A percentile compares a stretch with the other conserved stretches of the same genome.
phyloP scores from a whole-genome alignment of 1,284 basidiomycete genomes.

The Moesziomyces antarcticus region DNA sequence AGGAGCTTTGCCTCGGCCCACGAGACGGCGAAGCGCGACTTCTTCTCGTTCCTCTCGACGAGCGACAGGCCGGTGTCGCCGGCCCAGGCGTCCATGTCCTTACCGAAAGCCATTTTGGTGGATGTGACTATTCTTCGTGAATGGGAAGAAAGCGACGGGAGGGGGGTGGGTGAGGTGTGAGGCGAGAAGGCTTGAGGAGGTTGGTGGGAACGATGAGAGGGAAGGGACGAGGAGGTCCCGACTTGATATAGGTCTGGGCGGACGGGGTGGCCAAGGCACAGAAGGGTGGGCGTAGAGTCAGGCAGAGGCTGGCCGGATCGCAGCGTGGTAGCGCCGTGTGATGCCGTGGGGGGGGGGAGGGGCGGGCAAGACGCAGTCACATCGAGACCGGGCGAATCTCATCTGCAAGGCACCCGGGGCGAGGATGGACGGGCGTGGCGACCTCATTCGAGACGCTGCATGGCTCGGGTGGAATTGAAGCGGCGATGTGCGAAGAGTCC shows the following conservation, averaged over 20 bases:
- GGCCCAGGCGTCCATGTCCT: constrained; percentile 61
- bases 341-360: background rate
- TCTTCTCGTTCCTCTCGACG: constrained; percentile 53
- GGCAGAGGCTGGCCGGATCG: too few relatives aligned
- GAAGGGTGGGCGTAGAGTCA: background rate
- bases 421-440: constrained; percentile 69
- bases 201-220: background rate
- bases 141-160: constrained; percentile 2
- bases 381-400: constrained; percentile 65
- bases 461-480: constrained; percentile 5
- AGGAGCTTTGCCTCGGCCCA: constrained; percentile 63
- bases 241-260: constrained; percentile 25
- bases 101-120: constrained; percentile 57
- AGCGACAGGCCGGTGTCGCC: constrained; percentile 55
- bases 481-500: constrained; percentile 4
- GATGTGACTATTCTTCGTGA: constrained; percentile 5
- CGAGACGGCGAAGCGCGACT: constrained; percentile 52
- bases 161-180: constrained; percentile 1
- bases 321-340: background rate
- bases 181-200: constrained; percentile 4
- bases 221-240: background rate
- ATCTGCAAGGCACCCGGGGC: constrained; percentile 72
- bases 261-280: constrained; percentile 4
- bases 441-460: too few relatives aligned
- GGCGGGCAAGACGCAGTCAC: too few relatives aligned